Base-by-base conservation (phyloP, 768 basidiomycete genomes). In the Tylopilus rubrobrunneus region DNA sequence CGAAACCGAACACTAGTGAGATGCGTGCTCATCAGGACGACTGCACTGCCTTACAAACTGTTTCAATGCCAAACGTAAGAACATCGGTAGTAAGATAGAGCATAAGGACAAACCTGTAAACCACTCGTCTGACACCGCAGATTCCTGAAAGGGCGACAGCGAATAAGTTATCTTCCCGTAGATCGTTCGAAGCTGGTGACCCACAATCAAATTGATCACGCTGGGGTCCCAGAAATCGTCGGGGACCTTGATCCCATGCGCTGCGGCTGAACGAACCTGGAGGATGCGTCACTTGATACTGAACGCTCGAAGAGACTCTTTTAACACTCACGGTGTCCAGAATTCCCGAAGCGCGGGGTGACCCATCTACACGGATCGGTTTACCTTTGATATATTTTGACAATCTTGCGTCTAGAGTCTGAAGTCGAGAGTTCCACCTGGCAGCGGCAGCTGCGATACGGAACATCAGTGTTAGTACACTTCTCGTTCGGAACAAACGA, bases 51-150 rank as follows among this genome's bases (percentile, higher is more conserved):
- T 61, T 56, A 67, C 63, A 71, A 43, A 66, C 67, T 61, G 47
- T 40, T 43, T 53, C 25, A 15, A 45, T 45, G 17, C 40, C 33
- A 41, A 56, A 40, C 46, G 57, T 62, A 34, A 52, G 52, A 14
- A 11, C 14, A 6, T 37, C 11, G 11, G 6, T 15, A 28, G 6
- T 15, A 28, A 27, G 36, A 49, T 21, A 29, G 14, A 40, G 43
- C 34, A 23, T 28, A 28, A 15, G 3, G 33, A 65, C 70, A 25
- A 58, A 74, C 85, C 82, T 73, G 80, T 76, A 65, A 87, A 92
- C 89, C 89, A 92, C 67, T 93, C 89, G 45, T 77, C 78, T 25
- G 86, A 80, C 4, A 89, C 83, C 19, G 87, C 89, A 50, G 75
- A 74, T 71, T 92, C 86, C 85, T 88, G 42, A 50, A 19, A 19